Conservation (phyloP, 2,329 filamentous ascomycete genomes). For the Fusarium bactridioides region DNA sequence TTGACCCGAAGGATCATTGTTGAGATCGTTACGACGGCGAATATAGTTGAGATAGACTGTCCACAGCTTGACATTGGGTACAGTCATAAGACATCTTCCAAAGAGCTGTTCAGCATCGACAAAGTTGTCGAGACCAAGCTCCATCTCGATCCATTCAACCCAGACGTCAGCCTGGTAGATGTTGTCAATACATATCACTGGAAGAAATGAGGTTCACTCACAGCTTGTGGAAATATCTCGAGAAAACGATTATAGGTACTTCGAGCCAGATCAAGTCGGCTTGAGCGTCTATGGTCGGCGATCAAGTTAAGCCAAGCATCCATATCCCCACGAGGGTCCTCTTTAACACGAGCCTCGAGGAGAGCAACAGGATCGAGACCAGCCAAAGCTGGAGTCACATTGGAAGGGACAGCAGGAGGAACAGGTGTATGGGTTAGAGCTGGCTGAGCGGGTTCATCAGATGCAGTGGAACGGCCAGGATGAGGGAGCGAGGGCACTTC, state of each 20-base stretch:
- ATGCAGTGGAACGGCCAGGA: slow-evolving; percentile 22
- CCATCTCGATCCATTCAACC: slow-evolving; percentile 88
- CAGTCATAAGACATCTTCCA: slow-evolving; percentile 76
- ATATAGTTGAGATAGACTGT: slow-evolving; percentile 95
- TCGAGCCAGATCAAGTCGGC: slow-evolving; percentile 82
- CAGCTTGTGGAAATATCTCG: slow-evolving; percentile 86
- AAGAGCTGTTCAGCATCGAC: slow-evolving; percentile 84
- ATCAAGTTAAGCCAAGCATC: slow-evolving; percentile 92
- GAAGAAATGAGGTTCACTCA: slow-evolving; percentile 62
- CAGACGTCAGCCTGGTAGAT: slow-evolving; percentile 84
- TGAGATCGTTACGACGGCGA: slow-evolving; percentile 85
- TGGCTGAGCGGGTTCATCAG: slow-evolving; percentile 36
- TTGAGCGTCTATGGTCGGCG: slow-evolving; percentile 80
- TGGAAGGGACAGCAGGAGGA: slow-evolving; percentile 39
- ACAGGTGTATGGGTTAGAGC: slow-evolving; percentile 19
- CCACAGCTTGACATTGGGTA: slow-evolving; percentile 89
- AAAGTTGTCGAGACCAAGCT: slow-evolving; percentile 86
- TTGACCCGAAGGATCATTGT: slow-evolving; percentile 76
- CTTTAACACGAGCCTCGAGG: slow-evolving; percentile 88
- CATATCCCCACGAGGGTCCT: slow-evolving; percentile 91
- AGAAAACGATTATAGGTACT: slow-evolving; percentile 87
- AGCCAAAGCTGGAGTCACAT: slow-evolving; percentile 50
- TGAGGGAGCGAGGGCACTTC: slow-evolving; percentile 21
- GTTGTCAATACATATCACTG: slow-evolving; percentile 30
- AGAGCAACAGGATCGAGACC: slow-evolving; percentile 75